These are phyloP conservation scores for Glomus cerebriforme DNA, from an alignment of 192 early-diverging fungal species.

Conservation along the genomic window DNA sequence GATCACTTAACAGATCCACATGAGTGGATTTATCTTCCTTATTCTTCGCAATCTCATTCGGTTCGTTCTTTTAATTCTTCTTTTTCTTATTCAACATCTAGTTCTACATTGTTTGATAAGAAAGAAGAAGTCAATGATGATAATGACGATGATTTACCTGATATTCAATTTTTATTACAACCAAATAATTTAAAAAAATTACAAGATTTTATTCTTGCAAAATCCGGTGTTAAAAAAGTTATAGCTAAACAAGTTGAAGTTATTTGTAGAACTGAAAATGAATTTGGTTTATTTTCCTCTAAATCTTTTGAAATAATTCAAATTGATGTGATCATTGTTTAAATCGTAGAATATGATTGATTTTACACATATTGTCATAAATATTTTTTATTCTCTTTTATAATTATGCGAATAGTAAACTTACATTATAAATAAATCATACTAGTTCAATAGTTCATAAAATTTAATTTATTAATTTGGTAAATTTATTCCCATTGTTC, in stretches of 20 bases:
- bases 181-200: background rate
- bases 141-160: constrained; percentile 9
- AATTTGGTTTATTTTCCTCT: constrained; percentile 15
- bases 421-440: too few relatives aligned
- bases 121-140: background rate
- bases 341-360: background rate
- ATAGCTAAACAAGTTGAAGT: constrained; percentile 10
- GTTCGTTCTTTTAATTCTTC: background rate
- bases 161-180: constrained; percentile 19
- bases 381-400: too few relatives aligned
- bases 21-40: constrained; percentile 15
- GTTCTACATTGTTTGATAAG: too few relatives aligned
- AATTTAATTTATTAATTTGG: too few relatives aligned
- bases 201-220: background rate
- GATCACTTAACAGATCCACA: background rate
- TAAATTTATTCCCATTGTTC: too few relatives aligned
- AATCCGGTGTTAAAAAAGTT: constrained; percentile 12
- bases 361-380: too few relatives aligned
- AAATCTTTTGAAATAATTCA: constrained; percentile 13
- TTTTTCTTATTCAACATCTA: too few relatives aligned
- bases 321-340: background rate
- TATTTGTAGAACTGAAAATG: constrained; percentile 12
- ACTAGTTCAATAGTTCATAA: too few relatives aligned
- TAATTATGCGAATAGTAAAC: too few relatives aligned
- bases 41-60: background rate